Evolutionary conservation across 257 asterid genomes (phyloP), one percentile per base, ranked within the genome.

Genomic region (Solanum phureja): DNA sequence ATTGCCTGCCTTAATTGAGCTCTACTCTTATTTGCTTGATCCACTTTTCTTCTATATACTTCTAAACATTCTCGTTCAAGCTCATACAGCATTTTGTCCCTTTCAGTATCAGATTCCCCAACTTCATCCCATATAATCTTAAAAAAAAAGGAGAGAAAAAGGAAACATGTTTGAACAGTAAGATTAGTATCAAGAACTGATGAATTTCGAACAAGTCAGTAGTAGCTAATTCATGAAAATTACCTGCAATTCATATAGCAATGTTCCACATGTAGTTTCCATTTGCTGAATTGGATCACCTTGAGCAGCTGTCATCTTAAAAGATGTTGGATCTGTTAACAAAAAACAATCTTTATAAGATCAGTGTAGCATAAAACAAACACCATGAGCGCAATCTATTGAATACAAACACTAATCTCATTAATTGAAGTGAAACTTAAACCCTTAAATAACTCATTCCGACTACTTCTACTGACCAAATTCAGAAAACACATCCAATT

Each of bases 121-220:
- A 97, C 99, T 91, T 97, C 99, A 52, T 97, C 98, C 99, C 99
- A 97, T 91, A 97, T 96, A 88, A 96, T 95, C 99, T 97, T 9
- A 18, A 33, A 33, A 29, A 16, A 69, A 52, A 31, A 44, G 38
- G 34, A 75, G 34, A 14, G 24, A 44, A 79, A 42, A 27, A 27
- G 66, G 66, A 79, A 46, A 24, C 6, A 79, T 24, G 44, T 31
- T 82, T 46, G 69, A 81, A 46, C 68, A 16, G 38, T 5, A 81
- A 44, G 42, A 82, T 82, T 73, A 13, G 5, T 7, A 83, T 12
- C 27, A n/a, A n/a, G 34, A 83, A 31, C 18, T 23, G 27, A 83
- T 35, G 83, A 27, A 52, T 7, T 44, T 12, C 4, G 4, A n/a
- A 72, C 64, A 46, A 86, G 23, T n/a, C 12, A n/a, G 11, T 49